phyloP scores from a whole-genome alignment of 1,284 basidiomycete genomes.

The Pseudozyma sp. region DNA sequence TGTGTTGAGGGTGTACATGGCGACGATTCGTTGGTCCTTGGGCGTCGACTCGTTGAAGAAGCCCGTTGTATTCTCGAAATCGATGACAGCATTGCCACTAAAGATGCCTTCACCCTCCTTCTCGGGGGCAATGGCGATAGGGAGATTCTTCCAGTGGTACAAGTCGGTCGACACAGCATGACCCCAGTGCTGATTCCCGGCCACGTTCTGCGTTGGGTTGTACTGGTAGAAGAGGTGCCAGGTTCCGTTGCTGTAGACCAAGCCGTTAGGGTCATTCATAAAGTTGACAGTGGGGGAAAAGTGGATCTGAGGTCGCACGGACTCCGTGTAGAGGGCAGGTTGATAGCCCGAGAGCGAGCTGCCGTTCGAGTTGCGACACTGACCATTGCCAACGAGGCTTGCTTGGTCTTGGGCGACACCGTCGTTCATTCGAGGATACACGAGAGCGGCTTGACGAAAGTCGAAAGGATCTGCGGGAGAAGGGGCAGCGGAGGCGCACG shows the following conservation, averaged over 20 bases:
- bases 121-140: constrained; percentile 65
- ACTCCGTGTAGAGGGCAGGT: constrained; percentile 42
- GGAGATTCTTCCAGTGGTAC: constrained; percentile 71
- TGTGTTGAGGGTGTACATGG: constrained; percentile 71
- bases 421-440: constrained; percentile 28
- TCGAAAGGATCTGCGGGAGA: constrained; percentile 34
- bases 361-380: constrained; percentile 46
- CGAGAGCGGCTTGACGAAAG: constrained; percentile 4
- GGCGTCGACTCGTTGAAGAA: constrained; percentile 69
- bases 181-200: constrained; percentile 71
- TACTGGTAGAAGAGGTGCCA: constrained; percentile 71
- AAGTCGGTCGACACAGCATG: constrained; percentile 70
- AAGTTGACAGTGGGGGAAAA: constrained; percentile 65
- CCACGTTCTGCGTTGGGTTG: constrained; percentile 69
- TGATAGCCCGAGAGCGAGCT: constrained; percentile 26
- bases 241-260: constrained; percentile 68
- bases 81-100: constrained; percentile 70
- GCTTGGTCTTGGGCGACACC: constrained; percentile 2
- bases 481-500: constrained; percentile 27
- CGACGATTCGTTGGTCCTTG: constrained; percentile 68
- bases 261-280: constrained; percentile 71
- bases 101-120: constrained; percentile 66
- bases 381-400: constrained; percentile 5
- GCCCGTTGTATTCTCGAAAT: constrained; percentile 70
- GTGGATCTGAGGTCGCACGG: constrained; percentile 57